Conservation (phyloP, 768 basidiomycete species). For the Tylopilus sp. region DNA sequence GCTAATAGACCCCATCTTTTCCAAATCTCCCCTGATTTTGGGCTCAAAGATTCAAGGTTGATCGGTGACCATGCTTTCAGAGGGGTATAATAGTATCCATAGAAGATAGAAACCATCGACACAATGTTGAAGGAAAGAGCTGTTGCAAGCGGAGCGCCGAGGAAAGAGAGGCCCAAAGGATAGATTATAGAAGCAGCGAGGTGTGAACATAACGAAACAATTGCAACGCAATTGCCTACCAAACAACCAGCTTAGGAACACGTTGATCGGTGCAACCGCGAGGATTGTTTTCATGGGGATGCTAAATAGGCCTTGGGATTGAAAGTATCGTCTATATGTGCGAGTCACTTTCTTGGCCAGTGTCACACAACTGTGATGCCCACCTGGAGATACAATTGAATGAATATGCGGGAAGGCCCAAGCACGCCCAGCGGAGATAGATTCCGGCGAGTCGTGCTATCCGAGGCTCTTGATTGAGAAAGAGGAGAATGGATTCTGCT, state of each 20-base stretch:
- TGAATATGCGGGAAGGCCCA: conserved; percentile 87
- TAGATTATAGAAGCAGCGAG: conserved; percentile 24
- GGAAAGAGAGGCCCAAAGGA: conserved; percentile 77
- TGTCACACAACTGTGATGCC: neutral
- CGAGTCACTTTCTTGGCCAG: neutral
- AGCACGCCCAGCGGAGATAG: conserved; percentile 71
- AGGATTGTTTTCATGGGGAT: conserved; percentile 83
- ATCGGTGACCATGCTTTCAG: conserved; percentile 73
- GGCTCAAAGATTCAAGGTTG: conserved; percentile 30
- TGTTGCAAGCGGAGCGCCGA: conserved; percentile 90
- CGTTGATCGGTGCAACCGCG: conserved; percentile 83
- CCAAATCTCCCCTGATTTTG: conserved; percentile 61
- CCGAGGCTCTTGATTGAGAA: conserved; percentile 75
- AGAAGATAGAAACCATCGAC: conserved; percentile 54
- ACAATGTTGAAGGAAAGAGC: no score
- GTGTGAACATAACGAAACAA: neutral
- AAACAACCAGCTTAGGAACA: conserved; percentile 78
- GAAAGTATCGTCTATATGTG: conserved; percentile 31
- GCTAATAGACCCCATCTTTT: conserved; percentile 66
- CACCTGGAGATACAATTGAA: conserved; percentile 51
- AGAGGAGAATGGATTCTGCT: conserved; percentile 73
- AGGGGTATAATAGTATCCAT: conserved; percentile 60
- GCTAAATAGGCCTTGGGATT: conserved; percentile 80
- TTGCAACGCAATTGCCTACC: conserved; percentile 41
- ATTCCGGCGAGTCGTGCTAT: no score